Evolutionary conservation across 1,284 basidiomycete genomes (phyloP).

Genomic region (Grifola frondosa): DNA sequence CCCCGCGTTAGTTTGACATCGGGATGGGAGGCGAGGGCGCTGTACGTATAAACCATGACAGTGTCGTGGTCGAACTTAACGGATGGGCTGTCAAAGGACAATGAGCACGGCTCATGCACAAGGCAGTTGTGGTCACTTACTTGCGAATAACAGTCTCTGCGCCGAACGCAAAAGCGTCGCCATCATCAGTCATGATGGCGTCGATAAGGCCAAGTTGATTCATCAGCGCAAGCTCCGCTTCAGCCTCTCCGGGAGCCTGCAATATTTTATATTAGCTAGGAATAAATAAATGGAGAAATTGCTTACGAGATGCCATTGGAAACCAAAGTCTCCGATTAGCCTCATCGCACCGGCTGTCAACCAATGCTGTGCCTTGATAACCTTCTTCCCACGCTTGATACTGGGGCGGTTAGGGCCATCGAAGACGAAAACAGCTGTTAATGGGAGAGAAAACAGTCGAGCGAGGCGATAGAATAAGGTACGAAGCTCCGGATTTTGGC

Average conservation of each 20-base stretch:
- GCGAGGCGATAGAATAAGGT: conserved; percentile 30
- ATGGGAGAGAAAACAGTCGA: conserved; percentile 43
- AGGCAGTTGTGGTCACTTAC: conserved; percentile 28
- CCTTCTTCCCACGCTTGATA: conserved; percentile 44
- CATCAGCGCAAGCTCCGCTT: conserved; percentile 65
- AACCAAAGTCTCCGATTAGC: conserved; percentile 40
- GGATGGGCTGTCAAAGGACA: not conserved
- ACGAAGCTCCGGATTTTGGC: conserved; percentile 27
- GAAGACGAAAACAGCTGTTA: conserved; percentile 59
- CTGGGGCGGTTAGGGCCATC: conserved; percentile 53
- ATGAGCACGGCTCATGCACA: not conserved
- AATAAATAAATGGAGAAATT: not conserved
- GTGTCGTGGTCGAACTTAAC: conserved; percentile 34
- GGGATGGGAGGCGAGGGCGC: conserved; percentile 34
- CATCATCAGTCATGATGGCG: conserved; percentile 64
- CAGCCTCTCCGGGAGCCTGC: conserved; percentile 63
- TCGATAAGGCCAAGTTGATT: conserved; percentile 54
- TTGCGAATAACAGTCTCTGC: conserved; percentile 33
- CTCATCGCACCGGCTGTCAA: conserved; percentile 27
- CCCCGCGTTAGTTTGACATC: conserved; percentile 44
- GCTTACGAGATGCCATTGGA: conserved; percentile 18
- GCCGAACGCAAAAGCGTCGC: conserved; percentile 46
- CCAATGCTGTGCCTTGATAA: conserved; percentile 32
- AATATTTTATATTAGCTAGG: not conserved
- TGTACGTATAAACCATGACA: conserved; percentile 41